Base-by-base conservation (phyloP, 2,329 filamentous ascomycete genomes). In the Metarhizium guizhouense region DNA sequence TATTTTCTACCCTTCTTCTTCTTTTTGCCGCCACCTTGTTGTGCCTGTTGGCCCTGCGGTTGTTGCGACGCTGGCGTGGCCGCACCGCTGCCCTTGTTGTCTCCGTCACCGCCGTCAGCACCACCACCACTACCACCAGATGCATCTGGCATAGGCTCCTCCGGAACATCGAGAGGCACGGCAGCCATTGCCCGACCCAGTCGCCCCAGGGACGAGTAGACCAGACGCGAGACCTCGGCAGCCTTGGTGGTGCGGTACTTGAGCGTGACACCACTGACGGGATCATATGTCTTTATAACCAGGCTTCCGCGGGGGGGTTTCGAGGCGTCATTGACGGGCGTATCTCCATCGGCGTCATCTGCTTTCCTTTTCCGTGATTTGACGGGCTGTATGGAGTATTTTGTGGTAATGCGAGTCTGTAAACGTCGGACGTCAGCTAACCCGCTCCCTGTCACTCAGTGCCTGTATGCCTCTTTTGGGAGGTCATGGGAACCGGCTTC, bases 181-280 rank as follows among this genome's bases (percentile, higher is more conserved):
- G 78, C 82, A 14, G 81, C 82, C 77, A 88, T 86, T 56, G 78
- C 81, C 54, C 84, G 79, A n/a, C 86, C 90, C 62, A 96, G 72
- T 56, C 82, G 80, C 0, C 90, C 91, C 59, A 99, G 71, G 47
- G 86, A 83, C 53, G 84, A 82, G 58, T 67, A 62, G 56, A 99
- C 82, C 64, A 99, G 74, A 32, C 94, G 79, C 29, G 87, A 86
- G 10, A 99, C 91, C 73, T 97, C 93, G 20, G 90, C 89, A 20
- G 88, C 90, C 73, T 96, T 95, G 68, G 86, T 87, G 40, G 94
- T 99, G 68, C 83, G 81, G 77, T 96, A 97, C 74, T 96, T 95
- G 60, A 99, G 80, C 58, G 86, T 86, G 56, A 86, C 85, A 65
- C 94, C 94, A 54, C 85, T 87, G 47, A 76, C 76, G 0, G 94